Percentiles rank a stretch among this genome's conserved stretches.
These are phyloP conservation scores for Mycena rosella DNA, from an alignment of 768 basidiomycete genomes.

Conservation along the genomic window DNA sequence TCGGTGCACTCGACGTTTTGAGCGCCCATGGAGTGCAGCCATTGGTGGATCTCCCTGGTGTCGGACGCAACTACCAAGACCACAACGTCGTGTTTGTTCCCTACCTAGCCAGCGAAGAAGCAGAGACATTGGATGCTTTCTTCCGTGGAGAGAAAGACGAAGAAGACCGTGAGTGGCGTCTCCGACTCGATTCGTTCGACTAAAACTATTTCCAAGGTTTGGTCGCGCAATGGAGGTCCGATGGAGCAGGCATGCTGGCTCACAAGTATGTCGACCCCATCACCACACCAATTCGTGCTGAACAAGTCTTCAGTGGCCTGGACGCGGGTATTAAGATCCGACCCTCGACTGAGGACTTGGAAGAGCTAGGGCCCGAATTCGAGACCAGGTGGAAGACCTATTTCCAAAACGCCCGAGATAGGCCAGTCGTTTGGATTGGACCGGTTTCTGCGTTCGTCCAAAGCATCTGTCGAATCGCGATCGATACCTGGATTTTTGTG, in stretches of 20 bases:
- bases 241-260: conserved; percentile 46
- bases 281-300: not conserved
- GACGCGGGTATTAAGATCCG: conserved; percentile 57
- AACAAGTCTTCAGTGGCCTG: conserved; percentile 43
- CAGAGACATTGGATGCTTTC: conserved; percentile 50
- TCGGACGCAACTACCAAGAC: conserved; percentile 64
- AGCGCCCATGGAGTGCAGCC: conserved; percentile 50
- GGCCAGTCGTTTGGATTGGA: conserved; percentile 51
- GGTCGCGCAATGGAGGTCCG: conserved; percentile 18
- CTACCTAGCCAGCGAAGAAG: conserved; percentile 47
- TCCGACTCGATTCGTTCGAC: conserved; percentile 37
- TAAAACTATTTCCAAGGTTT: conserved; percentile 15
- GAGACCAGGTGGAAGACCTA: conserved; percentile 49
- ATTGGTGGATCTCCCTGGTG: conserved; percentile 63
- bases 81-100: conserved; percentile 47
- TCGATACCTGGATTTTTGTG: not conserved
- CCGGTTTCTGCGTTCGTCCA: conserved; percentile 44
- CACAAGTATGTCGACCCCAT: conserved; percentile 47
- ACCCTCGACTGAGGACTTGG: conserved; percentile 49
- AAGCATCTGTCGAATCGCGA: not conserved
- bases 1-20: conserved; percentile 58
- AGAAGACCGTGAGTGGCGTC: conserved; percentile 40
- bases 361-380: conserved; percentile 54
- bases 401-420: conserved; percentile 52
- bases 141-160: conserved; percentile 44